Evolutionary conservation across 768 basidiomycete species (phyloP).

Genomic region (Kondoa subrosea): DNA sequence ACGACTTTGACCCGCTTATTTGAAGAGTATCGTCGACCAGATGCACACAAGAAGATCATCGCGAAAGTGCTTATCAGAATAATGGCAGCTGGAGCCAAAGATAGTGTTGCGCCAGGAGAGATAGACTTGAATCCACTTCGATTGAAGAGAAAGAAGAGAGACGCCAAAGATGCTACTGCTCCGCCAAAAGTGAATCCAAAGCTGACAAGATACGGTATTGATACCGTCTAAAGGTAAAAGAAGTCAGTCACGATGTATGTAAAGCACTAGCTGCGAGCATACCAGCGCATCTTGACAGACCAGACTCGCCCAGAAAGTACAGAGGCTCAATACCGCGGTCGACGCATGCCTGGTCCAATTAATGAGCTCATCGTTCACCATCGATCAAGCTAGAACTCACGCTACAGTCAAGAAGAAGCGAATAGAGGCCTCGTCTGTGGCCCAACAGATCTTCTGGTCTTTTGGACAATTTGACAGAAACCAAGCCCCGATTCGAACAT

Average conservation of each 20-base stretch:
- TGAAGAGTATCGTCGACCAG: background rate
- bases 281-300: background rate
- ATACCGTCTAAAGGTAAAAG: too few species aligned
- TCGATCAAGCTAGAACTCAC: background rate
- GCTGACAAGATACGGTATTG: too few species aligned
- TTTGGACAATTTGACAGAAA: background rate
- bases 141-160: background rate
- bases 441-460: background rate
- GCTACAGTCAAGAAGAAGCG: background rate
- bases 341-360: too few species aligned
- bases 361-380: too few species aligned
- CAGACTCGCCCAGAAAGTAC: background rate
- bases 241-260: background rate
- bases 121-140: background rate
- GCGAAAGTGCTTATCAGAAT: background rate
- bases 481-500: background rate
- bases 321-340: background rate
- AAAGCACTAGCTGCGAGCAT: background rate
- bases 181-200: too few species aligned
- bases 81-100: background rate
- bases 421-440: background rate
- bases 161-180: too few species aligned
- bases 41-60: background rate
- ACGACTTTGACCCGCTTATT: background rate
- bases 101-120: background rate